Evolutionary conservation across 257 asterid genomes (phyloP).

Genomic region (Cinchona pubescens): DNA sequence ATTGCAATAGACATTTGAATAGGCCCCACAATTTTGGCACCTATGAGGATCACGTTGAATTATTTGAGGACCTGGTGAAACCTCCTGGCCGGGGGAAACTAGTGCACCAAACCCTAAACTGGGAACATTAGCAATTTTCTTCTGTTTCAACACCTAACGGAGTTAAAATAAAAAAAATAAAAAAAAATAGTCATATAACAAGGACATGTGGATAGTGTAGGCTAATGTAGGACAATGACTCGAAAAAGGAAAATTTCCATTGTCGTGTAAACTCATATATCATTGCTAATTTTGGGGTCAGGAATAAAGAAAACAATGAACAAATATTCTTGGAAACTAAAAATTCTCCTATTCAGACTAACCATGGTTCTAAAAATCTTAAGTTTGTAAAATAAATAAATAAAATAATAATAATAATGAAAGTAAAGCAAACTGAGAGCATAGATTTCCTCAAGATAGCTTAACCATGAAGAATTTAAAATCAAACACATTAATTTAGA

Average conservation of each 20-base stretch:
- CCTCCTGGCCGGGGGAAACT: conserved; percentile 82
- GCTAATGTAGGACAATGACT: not conserved
- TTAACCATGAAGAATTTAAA: no score
- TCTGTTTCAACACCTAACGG: conserved; percentile 75
- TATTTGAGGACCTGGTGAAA: conserved; percentile 83
- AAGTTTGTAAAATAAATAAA: not conserved
- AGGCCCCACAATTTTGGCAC: conserved; percentile 87
- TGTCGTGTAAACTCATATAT: not conserved
- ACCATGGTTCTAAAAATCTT: not conserved
- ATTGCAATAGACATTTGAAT: conserved; percentile 85
- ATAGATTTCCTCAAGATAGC: no score
- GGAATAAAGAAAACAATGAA: not conserved
- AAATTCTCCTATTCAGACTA: not conserved
- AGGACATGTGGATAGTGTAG: not conserved
- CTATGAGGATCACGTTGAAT: conserved; percentile 89
- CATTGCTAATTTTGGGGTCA: not conserved
- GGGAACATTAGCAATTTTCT: conserved; percentile 73
- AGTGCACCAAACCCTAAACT: conserved; percentile 94
- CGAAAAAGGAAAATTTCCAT: not conserved
- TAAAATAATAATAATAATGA: no score
- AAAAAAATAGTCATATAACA: not conserved
- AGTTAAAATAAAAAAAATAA: conserved; percentile 8
- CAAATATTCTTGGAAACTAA: not conserved
- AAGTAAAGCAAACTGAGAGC: not conserved
- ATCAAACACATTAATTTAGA: no score